Conservation (phyloP, 1,139 yeast genomes). For the Saccharomyces hybrid region DNA sequence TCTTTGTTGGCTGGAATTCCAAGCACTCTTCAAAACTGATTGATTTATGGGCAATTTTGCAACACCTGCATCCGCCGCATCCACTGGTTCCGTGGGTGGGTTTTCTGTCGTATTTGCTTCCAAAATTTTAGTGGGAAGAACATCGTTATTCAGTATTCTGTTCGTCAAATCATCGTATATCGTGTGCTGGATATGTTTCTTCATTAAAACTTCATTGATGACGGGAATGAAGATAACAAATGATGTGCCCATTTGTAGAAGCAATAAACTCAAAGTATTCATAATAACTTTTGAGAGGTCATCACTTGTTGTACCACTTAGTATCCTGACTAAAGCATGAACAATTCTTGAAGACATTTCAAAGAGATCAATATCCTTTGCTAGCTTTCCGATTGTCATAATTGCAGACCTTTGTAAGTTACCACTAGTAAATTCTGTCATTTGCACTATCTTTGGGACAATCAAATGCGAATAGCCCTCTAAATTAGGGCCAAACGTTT, state of each 20-base stretch:
- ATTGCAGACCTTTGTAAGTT: conserved; percentile 66
- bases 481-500: conserved; percentile 79
- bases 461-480: conserved; percentile 85
- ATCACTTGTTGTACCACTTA: conserved; percentile 43
- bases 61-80: conserved; percentile 57
- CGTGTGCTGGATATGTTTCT: conserved; percentile 61
- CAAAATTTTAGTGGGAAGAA: conserved; percentile 69
- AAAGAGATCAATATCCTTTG: conserved; percentile 62
- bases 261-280: conserved; percentile 72
- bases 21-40: conserved; percentile 51
- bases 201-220: conserved; percentile 61
- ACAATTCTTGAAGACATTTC: conserved; percentile 90
- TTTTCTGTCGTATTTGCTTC: conserved; percentile 54
- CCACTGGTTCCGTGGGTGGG: conserved; percentile 50
- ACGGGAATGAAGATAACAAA: conserved; percentile 88
- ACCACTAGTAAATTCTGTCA: conserved; percentile 64
- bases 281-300: conserved; percentile 59
- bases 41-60: conserved; percentile 59
- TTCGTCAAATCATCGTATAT: conserved; percentile 75
- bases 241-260: conserved; percentile 76
- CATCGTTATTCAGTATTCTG: conserved; percentile 75
- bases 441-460: conserved; percentile 71
- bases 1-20: conserved; percentile 88
- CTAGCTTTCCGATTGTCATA: conserved; percentile 74
- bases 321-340: conserved; percentile 74